Evolutionary conservation across 2,329 filamentous ascomycete species (phyloP).

Genomic region (Aspergillus sp.): DNA sequence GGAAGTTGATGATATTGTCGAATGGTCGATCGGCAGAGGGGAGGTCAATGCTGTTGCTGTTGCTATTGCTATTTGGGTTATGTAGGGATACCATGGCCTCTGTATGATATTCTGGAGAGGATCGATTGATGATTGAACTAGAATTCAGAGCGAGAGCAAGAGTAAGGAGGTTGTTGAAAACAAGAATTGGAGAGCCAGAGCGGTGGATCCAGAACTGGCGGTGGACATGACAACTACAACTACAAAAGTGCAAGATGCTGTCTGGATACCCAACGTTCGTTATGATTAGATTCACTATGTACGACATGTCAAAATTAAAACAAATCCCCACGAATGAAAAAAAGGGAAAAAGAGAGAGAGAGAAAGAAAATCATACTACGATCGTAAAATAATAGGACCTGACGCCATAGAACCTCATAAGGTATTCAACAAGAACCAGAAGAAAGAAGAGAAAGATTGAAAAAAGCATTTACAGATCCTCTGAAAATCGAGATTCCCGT

Average conservation of each 20-base stretch:
- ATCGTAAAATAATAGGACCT: neutral
- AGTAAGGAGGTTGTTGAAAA: no score
- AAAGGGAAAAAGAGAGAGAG: constrained; percentile 1
- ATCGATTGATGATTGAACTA: constrained; percentile 5
- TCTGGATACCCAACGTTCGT: no score
- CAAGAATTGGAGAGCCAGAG: no score
- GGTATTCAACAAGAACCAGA: neutral
- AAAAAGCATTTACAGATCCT: constrained; percentile 22
- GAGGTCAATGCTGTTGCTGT: constrained; percentile 21
- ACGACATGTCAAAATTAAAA: no score
- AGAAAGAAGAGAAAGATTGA: neutral
- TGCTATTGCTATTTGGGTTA: neutral
- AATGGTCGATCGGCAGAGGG: constrained; percentile 34
- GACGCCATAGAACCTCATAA: neutral
- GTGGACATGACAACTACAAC: no score
- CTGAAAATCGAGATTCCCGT: constrained; percentile 31
- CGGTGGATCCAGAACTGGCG: no score
- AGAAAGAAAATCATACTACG: constrained; percentile 2
- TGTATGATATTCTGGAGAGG: neutral
- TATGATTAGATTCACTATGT: no score
- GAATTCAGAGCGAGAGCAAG: neutral
- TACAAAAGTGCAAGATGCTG: no score
- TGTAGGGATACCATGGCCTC: constrained; percentile 3
- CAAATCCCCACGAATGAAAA: no score
- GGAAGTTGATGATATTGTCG: constrained; percentile 62